These are phyloP conservation scores for Penicillium steckii DNA, from an alignment of 495 filamentous ascomycete species.

Conservation along the genomic window DNA sequence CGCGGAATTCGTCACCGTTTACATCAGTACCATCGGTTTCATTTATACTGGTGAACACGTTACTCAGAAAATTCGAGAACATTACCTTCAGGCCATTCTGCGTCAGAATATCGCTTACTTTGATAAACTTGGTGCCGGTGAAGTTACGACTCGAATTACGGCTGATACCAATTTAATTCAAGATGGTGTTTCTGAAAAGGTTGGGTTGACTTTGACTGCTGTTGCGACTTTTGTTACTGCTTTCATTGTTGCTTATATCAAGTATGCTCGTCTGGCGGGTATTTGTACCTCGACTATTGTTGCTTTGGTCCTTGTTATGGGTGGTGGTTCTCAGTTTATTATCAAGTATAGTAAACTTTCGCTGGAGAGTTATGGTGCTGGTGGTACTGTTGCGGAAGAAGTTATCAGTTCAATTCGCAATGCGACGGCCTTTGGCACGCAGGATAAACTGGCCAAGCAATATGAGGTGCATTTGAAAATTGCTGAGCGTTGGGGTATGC, in stretches of 20 bases:
- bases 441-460: slow-evolving; percentile 80
- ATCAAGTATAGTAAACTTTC: slow-evolving; percentile 76
- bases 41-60: slow-evolving; percentile 93
- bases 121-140: slow-evolving; percentile 86
- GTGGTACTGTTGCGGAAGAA: slow-evolving; percentile 90
- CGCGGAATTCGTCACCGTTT: slow-evolving; percentile 77
- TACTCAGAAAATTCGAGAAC: slow-evolving; percentile 78
- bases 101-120: slow-evolving; percentile 92
- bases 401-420: slow-evolving; percentile 93
- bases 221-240: slow-evolving; percentile 79
- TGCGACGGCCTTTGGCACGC: slow-evolving; percentile 89
- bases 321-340: slow-evolving; percentile 67
- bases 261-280: slow-evolving; percentile 79
- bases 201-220: slow-evolving; percentile 71
- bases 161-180: slow-evolving; percentile 87
- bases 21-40: slow-evolving; percentile 81
- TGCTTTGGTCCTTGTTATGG: slow-evolving; percentile 74
- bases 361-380: slow-evolving; percentile 73
- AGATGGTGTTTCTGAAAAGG: slow-evolving; percentile 85
- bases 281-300: slow-evolving; percentile 78
- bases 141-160: slow-evolving; percentile 91
- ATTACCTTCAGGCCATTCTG: slow-evolving; percentile 80
- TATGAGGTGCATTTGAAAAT: slow-evolving; percentile 72
- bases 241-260: slow-evolving; percentile 86
- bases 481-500: slow-evolving; percentile 77